phyloP scores from a whole-genome alignment of 2,329 filamentous ascomycete genomes.

The Eutypa lata region DNA sequence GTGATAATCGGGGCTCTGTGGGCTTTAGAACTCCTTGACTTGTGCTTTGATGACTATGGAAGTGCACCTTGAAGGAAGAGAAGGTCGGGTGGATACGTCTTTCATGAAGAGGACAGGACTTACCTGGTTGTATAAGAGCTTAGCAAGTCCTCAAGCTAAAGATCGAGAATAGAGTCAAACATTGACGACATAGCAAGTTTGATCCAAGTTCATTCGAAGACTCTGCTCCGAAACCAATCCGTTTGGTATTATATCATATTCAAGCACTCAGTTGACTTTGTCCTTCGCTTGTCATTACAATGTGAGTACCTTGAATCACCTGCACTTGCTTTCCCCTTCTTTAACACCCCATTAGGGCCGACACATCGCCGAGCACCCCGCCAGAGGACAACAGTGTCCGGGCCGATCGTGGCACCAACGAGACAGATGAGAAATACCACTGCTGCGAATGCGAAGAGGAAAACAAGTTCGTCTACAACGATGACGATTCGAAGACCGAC shows the following conservation, averaged over 20 bases:
- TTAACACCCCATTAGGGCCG: neutral
- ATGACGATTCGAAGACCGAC: neutral
- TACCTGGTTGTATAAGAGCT: neutral
- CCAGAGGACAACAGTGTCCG: neutral
- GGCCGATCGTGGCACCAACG: neutral
- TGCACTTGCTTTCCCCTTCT: neutral
- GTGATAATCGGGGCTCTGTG: no score
- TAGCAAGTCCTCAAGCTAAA: neutral
- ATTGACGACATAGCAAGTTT: neutral
- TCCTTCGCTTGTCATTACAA: neutral
- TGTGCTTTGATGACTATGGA: neutral
- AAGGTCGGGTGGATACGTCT: no score
- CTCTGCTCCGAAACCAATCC: neutral
- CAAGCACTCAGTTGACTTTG: neutral
- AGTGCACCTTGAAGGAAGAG: no score
- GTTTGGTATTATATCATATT: neutral
- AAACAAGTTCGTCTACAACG: neutral
- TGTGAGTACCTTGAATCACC: neutral
- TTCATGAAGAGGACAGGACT: neutral
- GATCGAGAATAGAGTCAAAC: neutral
- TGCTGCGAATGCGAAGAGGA: neutral
- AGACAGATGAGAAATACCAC: neutral
- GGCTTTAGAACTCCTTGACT: neutral
- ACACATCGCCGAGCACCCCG: no score
- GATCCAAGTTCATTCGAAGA: no score